Percentiles rank a stretch among this genome's conserved stretches.
Evolutionary conservation across 495 filamentous ascomycete species (phyloP).

Genomic region (Halenospora varia): DNA sequence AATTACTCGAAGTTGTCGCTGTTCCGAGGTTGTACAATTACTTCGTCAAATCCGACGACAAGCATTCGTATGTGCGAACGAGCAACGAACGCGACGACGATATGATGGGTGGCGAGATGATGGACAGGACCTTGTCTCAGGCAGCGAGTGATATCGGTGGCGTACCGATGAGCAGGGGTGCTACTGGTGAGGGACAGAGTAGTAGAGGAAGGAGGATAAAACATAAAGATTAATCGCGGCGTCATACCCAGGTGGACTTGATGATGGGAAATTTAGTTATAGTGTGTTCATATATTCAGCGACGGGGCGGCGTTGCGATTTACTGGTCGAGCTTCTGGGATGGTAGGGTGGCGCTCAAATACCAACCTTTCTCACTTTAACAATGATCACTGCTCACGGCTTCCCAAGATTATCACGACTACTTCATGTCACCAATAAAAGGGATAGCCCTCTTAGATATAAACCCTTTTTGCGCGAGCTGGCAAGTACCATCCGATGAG

Average conservation of each 20-base stretch:
- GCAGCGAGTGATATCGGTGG: conserved; percentile 28
- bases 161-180: conserved; percentile 43
- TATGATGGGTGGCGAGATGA: conserved; percentile 30
- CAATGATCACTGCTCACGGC: too few species aligned
- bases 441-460: too few species aligned
- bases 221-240: background rate
- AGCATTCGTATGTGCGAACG: background rate
- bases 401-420: too few species aligned
- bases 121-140: conserved; percentile 47
- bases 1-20: conserved; percentile 4
- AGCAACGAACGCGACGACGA: conserved; percentile 4
- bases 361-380: too few species aligned
- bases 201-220: conserved; percentile 22
- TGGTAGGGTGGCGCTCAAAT: too few species aligned
- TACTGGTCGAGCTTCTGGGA: too few species aligned
- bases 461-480: too few species aligned
- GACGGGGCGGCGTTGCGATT: background rate
- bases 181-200: conserved; percentile 28
- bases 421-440: too few species aligned
- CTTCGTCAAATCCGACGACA: conserved; percentile 6
- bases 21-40: background rate
- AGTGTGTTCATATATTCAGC: background rate
- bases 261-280: background rate
- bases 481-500: too few species aligned
- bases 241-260: background rate